Base-by-base conservation (phyloP, 129 eudicot genomes). In the Mikania micrantha region DNA sequence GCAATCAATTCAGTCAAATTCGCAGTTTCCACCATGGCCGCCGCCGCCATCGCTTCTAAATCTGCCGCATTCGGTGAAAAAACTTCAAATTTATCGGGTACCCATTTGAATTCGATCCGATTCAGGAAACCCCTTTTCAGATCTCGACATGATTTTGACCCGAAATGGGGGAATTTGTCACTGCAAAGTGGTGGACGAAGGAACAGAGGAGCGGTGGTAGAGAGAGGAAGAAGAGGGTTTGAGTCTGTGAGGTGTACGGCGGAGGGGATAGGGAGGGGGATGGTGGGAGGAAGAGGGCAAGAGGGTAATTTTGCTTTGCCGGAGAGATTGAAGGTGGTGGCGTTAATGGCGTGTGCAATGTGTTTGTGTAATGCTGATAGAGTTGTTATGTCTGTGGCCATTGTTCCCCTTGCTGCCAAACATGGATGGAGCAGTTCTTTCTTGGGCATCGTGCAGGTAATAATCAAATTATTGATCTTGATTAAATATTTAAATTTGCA, bases 311-410 rank as follows among this genome's bases (percentile, higher is more conserved):
- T 83, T 32, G 69, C 41, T 47, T 77, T 81, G 83, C 82, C 83
- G 68, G 90, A 87, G 72, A 83, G 97, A 72, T 73, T 82, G 31
- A 84, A 89, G 83, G 99, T 93, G 95, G 95, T 85, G 83, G 90
- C 85, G 50, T 78, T 93, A 38, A 75, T 93, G 95, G 99, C 93
- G 15, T 74, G 81, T 28, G 89, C 85, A 3, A 93, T 93, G 99
- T 84, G 95, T 64, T 75, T 93, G 81, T 93, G 96, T 63, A 93
- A 89, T 89, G 99, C 99, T 5, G 92, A 88, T 79, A 86, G 95
- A 53, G 95, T 88, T 58, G 98, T 93, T 32, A 93, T 93, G 98
- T 86, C 98, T 35, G 98, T 93, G 5, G 96, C 95, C 29, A 70
- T 93, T 59, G 98, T 93, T 74, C 98, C 98, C 44, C 82, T 88